Base-by-base conservation (phyloP, 257 asterid genomes). In the Nicotiana noctiflora region DNA sequence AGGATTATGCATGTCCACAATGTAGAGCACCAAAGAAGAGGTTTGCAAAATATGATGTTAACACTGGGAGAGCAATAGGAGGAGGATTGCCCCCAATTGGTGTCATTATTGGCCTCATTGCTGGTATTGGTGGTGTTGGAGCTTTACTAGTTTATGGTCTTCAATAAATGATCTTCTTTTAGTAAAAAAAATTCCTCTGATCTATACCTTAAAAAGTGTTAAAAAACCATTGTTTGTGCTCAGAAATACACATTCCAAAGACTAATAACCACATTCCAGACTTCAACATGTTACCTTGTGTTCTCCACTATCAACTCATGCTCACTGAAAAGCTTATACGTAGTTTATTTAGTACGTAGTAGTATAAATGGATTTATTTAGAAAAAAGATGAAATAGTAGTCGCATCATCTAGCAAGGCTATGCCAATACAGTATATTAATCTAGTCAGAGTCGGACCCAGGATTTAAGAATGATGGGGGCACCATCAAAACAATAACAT, bases 1-100 rank as follows among this genome's bases (percentile, higher is more conserved):
- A 92, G 5, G 98, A 87, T 18, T 96, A 96, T 46, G 86, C 88
- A 13, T 95, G 99, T 87, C 97, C 98, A 10, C 98, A 96, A 18
- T 96, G 99, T 83, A 85, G 87, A 84, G 99, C 99, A 8, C 98
- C 99, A 25, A 96, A 94, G 92, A 96, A 96, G 94, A 94, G 98
- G 86, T 94, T 96, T 86, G 95, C 96, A 44, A 79, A 82, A 63
- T 96, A 96, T 83, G 99, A 96, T 76, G 99, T 90, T 29, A 88
- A 83, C 49, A 93, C 96, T 7, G 98, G 98, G 12, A 94, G 81
- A 87, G 91, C 99, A 2, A 80, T 88, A 13, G 99, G 99, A 2
- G 99, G 98, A 40, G 97, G 97, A 13, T 76, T 93, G 82, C 99
- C 97, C 25, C 97, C 98, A 0, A 83, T 96, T 85, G 99, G 97